These are phyloP conservation scores for Metschnikowia arizonensis DNA, from an alignment of 805 yeast genomes.

Conservation along the genomic window DNA sequence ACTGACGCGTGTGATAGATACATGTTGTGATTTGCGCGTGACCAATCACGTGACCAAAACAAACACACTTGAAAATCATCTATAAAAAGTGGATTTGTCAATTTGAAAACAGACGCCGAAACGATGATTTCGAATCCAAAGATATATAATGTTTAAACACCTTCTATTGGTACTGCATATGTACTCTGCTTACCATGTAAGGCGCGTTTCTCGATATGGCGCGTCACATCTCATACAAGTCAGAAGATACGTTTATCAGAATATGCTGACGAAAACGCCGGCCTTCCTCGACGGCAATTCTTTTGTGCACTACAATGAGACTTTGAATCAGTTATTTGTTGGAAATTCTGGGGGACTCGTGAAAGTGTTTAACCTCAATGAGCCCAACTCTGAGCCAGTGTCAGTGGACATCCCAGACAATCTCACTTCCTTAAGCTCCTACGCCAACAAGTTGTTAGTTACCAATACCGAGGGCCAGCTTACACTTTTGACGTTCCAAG, in stretches of 20 bases:
- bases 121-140: not conserved
- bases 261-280: constrained; percentile 23
- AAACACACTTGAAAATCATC: not conserved
- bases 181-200: not conserved
- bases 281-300: constrained; percentile 44
- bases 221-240: not conserved
- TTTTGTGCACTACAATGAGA: constrained; percentile 23
- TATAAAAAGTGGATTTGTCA: not conserved
- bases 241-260: not conserved
- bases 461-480: constrained; percentile 44
- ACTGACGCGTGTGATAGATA: constrained; percentile 1
- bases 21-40: not conserved
- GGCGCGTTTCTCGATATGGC: constrained; percentile 3
- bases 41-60: not conserved
- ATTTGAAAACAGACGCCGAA: not conserved
- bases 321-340: constrained; percentile 37
- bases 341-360: constrained; percentile 54
- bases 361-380: constrained; percentile 45
- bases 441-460: constrained; percentile 23
- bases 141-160: no score
- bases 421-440: constrained; percentile 38
- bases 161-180: not conserved
- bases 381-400: constrained; percentile 57
- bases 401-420: constrained; percentile 49
- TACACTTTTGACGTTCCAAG: constrained; percentile 7